These are phyloP conservation scores for Beauveria scarabaeidicola DNA, from an alignment of 2,329 filamentous ascomycete species.

Conservation along the genomic window DNA sequence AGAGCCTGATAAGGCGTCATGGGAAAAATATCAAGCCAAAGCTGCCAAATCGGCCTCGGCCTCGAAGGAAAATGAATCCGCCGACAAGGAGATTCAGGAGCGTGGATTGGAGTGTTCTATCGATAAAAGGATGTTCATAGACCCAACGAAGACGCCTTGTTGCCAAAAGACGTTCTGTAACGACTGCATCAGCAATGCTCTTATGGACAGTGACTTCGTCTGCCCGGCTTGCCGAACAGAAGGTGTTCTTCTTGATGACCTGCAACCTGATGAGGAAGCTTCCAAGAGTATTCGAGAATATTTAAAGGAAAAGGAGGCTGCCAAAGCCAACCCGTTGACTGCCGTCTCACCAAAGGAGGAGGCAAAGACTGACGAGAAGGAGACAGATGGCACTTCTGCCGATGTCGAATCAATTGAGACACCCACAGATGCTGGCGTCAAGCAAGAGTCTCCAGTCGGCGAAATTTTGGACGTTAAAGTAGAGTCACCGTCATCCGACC, in stretches of 20 bases:
- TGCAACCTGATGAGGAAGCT: constrained; percentile 73
- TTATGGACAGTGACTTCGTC: constrained; percentile 96
- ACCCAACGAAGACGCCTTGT: constrained; percentile 98
- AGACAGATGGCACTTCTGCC: constrained; percentile 27
- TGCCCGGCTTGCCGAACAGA: constrained; percentile 89
- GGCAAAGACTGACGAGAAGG: constrained; percentile 30
- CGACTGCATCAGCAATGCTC: constrained; percentile 98
- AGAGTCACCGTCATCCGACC: constrained; percentile 19
- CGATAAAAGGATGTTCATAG: constrained; percentile 96
- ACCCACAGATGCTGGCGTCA: background rate
- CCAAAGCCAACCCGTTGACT: constrained; percentile 32
- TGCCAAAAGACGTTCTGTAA: constrained; percentile 98
- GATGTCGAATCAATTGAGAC: background rate
- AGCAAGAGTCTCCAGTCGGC: background rate
- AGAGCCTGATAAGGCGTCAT: constrained; percentile 88
- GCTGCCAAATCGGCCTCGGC: constrained; percentile 70
- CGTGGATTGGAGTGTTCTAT: constrained; percentile 86
- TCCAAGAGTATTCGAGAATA: constrained; percentile 72
- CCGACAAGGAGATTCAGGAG: constrained; percentile 80
- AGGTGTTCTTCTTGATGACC: constrained; percentile 86
- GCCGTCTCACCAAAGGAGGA: constrained; percentile 25
- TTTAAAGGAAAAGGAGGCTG: constrained; percentile 46
- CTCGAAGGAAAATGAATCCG: constrained; percentile 67
- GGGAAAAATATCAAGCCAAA: constrained; percentile 96
- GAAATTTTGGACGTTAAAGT: background rate